Conservation (phyloP, 2,329 filamentous ascomycete species). For the Hypoxylon sp. region DNA sequence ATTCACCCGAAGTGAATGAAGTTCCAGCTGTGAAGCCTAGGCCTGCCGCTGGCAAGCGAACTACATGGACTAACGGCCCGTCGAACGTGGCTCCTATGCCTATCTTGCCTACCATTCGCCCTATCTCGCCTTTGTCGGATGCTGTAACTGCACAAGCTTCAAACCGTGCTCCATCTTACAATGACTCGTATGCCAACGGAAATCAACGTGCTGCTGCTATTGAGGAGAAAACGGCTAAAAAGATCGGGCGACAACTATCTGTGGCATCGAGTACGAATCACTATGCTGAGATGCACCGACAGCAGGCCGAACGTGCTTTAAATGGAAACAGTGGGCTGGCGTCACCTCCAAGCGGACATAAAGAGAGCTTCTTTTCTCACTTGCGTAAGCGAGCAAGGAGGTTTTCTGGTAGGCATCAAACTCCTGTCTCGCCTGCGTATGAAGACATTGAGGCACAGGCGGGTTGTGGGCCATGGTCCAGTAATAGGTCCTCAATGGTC, state of each 20-base stretch:
- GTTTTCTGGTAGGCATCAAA: constrained; percentile 91
- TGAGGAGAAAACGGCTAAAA: constrained; percentile 82
- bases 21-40: constrained; percentile 60
- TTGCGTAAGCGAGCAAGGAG: constrained; percentile 92
- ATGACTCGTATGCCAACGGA: constrained; percentile 63
- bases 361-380: constrained; percentile 98
- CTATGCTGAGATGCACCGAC: constrained; percentile 89
- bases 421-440: constrained; percentile 80
- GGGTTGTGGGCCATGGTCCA: constrained; percentile 90
- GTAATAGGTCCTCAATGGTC: constrained; percentile 86
- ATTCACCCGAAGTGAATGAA: constrained; percentile 55
- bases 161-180: constrained; percentile 70
- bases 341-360: constrained; percentile 83
- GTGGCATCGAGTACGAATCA: constrained; percentile 93
- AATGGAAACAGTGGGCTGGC: constrained; percentile 83
- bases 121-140: constrained; percentile 96
- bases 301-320: constrained; percentile 90
- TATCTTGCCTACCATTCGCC: constrained; percentile 93
- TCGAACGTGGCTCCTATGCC: constrained; percentile 91
- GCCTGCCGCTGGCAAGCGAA: constrained; percentile 80
- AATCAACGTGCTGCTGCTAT: constrained; percentile 57
- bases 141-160: constrained; percentile 91
- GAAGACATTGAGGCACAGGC: constrained; percentile 95
- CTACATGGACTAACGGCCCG: constrained; percentile 91
- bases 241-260: constrained; percentile 94